phyloP scores from a whole-genome alignment of 1,284 basidiomycete species.

The Golubevia sp. region DNA sequence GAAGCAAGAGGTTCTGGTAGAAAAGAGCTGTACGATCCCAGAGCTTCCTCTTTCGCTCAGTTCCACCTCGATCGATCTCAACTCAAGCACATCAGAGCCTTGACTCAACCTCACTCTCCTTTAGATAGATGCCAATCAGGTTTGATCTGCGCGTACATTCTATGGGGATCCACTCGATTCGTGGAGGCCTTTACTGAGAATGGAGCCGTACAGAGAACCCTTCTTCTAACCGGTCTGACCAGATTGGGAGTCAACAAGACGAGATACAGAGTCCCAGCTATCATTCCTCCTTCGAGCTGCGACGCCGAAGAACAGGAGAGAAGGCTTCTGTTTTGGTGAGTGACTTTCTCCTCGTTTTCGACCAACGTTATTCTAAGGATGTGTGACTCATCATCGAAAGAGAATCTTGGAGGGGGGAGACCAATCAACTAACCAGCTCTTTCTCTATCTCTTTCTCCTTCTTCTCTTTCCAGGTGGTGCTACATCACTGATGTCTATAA shows the following conservation, averaged over 20 bases:
- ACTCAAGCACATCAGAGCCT: conserved; percentile 1
- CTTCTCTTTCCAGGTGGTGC: no score
- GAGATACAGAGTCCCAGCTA: neutral
- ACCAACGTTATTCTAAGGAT: no score
- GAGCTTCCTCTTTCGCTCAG: conserved; percentile 9
- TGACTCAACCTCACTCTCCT: neutral
- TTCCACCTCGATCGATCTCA: conserved; percentile 15
- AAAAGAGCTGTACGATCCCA: neutral
- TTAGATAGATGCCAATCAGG: conserved; percentile 15
- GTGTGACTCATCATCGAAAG: no score
- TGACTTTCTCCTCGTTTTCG: no score
- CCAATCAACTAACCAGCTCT: no score
- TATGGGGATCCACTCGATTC: conserved; percentile 10
- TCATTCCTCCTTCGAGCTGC: neutral
- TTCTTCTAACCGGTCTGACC: neutral
- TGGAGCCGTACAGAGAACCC: neutral
- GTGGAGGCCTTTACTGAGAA: neutral
- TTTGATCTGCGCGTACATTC: conserved; percentile 7
- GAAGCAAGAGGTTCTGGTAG: neutral
- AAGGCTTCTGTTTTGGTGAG: conserved; percentile 14
- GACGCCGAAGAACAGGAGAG: conserved; percentile 16
- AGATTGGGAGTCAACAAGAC: neutral
- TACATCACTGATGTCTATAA: conserved; percentile 17
- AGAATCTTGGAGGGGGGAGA: no score
- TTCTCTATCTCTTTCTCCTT: no score